Percentiles rank a stretch among this genome's conserved stretches.
These are phyloP conservation scores for Catunica adiposa DNA, from an alignment of 2,329 filamentous ascomycete genomes.

Conservation along the genomic window DNA sequence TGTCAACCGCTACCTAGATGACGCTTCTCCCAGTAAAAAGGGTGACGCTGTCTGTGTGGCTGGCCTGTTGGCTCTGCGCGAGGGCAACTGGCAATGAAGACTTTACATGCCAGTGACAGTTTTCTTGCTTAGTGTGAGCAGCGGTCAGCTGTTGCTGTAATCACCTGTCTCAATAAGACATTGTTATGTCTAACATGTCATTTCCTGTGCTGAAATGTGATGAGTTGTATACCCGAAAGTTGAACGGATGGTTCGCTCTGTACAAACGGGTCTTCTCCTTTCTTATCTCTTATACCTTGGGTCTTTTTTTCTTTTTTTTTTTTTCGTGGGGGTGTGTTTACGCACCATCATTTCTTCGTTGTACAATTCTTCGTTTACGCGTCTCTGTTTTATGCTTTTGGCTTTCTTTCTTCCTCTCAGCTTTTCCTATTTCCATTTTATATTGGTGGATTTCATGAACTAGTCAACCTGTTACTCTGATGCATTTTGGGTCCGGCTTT, in stretches of 20 bases:
- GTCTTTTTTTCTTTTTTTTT: neutral
- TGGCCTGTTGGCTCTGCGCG: slow-evolving; percentile 72
- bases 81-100: slow-evolving; percentile 57
- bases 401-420: neutral
- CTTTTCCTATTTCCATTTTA: slow-evolving; percentile 3
- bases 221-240: neutral
- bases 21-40: slow-evolving; percentile 52
- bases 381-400: slow-evolving; percentile 8
- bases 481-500: slow-evolving; percentile 12
- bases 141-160: neutral
- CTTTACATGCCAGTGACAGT: neutral
- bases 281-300: neutral
- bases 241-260: neutral
- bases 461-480: slow-evolving; percentile 1
- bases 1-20: slow-evolving; percentile 57
- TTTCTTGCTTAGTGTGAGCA: neutral
- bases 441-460: slow-evolving; percentile 4
- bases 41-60: slow-evolving; percentile 79
- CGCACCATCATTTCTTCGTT: slow-evolving; percentile 2
- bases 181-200: neutral
- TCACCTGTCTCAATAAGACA: neutral
- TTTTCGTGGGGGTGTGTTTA: neutral
- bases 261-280: slow-evolving; percentile 1
- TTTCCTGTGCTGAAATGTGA: neutral
- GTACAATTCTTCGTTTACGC: slow-evolving; percentile 8